A percentile compares a stretch with the other conserved stretches of the same genome.
Evolutionary conservation across 257 asterid genomes (phyloP).

Genomic region (Petrea volubilis): DNA sequence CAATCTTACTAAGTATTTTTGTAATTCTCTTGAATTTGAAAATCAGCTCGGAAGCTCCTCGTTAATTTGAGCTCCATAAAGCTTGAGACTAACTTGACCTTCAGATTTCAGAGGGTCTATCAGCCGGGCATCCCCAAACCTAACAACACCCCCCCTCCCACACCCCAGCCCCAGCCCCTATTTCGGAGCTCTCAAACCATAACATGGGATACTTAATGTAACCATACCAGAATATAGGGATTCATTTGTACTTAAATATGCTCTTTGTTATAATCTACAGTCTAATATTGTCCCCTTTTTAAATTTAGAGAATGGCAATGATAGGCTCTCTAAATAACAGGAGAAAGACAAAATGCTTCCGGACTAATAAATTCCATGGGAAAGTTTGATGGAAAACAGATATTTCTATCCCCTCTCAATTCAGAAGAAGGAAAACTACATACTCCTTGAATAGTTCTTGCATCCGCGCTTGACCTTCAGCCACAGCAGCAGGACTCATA

Average conservation of each 20-base stretch:
- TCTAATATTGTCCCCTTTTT: background rate
- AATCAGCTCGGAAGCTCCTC: background rate
- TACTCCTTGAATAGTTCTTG: constrained; percentile 66
- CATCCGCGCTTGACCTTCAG: constrained; percentile 74
- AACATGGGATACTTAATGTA: too few species aligned
- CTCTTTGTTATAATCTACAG: background rate
- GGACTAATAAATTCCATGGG: background rate
- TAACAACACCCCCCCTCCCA: too few species aligned
- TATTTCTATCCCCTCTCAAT: constrained; percentile 11
- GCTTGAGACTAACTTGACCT: background rate
- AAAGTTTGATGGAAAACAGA: constrained; percentile 8
- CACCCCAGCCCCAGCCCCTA: too few species aligned
- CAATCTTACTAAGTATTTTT: background rate
- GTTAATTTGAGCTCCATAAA: background rate
- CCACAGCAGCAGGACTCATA: constrained; percentile 74
- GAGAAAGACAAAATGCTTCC: background rate
- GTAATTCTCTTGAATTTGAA: too few species aligned
- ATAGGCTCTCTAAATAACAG: background rate
- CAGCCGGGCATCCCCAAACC: too few species aligned
- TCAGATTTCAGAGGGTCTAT: background rate
- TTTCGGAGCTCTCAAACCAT: background rate
- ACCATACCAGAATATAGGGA: too few species aligned
- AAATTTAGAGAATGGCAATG: background rate
- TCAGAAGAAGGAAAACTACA: constrained; percentile 31
- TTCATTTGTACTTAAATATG: background rate